phyloP scores from a whole-genome alignment of 2,329 filamentous ascomycete genomes.

The Fusarium musae region DNA sequence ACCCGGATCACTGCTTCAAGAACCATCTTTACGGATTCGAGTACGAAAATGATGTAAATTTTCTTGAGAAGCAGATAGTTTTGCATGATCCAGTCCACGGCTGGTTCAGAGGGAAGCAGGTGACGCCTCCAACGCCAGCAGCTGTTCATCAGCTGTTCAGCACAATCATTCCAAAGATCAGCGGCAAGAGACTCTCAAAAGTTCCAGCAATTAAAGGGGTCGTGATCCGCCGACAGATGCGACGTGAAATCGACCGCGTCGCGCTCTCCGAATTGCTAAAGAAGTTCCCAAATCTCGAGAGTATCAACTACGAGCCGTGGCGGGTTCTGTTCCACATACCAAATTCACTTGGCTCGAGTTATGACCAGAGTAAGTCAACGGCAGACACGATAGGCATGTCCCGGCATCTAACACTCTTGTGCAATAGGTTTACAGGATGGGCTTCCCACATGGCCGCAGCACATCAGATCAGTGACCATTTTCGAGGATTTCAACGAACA shows the following conservation, averaged over 20 bases:
- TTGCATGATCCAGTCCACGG: not conserved
- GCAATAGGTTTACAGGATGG: not conserved
- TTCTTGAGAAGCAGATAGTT: not conserved
- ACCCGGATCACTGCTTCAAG: not conserved
- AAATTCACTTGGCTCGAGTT: not conserved
- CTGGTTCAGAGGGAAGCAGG: not conserved
- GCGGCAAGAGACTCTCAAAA: not conserved
- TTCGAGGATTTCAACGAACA: constrained; percentile 1
- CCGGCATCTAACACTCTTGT: not conserved
- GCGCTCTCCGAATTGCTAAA: not conserved
- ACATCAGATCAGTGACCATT: not conserved
- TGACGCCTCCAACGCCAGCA: not conserved
- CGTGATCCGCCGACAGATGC: not conserved
- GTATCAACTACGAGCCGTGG: not conserved
- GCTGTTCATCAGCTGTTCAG: not conserved
- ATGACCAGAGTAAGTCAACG: not conserved
- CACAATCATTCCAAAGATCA: accelerated
- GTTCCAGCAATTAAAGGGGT: not conserved
- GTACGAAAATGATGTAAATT: not conserved
- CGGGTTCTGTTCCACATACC: not conserved
- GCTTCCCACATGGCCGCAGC: not conserved
- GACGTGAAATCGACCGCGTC: not conserved
- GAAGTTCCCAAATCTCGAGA: not conserved
- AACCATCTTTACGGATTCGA: not conserved
- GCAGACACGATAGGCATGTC: not conserved